A percentile compares a stretch with the other conserved stretches of the same genome.
phyloP scores from a whole-genome alignment of 306 rosid species.

The Acacia acuminata region DNA sequence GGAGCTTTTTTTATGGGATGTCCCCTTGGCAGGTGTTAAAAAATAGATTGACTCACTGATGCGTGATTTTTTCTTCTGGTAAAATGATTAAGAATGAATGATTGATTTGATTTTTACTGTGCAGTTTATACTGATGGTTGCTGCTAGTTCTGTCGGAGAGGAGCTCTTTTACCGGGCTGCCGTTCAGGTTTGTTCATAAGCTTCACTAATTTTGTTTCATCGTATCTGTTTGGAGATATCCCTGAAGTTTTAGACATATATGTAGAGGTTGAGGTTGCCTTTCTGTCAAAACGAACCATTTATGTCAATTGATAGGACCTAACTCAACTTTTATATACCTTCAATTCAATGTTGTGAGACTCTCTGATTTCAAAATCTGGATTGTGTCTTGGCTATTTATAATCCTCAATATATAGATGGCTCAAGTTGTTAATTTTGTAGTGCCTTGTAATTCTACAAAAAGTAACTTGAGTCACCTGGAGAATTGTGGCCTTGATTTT shows the following conservation, averaged over 20 bases:
- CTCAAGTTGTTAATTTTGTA: not conserved
- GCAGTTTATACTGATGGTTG: slow-evolving; percentile 89
- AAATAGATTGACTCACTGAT: slow-evolving; percentile 18
- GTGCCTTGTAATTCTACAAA: not conserved
- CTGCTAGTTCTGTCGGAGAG: slow-evolving; percentile 98
- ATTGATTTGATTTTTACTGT: slow-evolving; percentile 18
- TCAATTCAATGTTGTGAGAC: no score
- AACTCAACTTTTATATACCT: no score
- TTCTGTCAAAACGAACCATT: no score
- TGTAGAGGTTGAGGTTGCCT: no score
- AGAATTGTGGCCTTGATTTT: not conserved
- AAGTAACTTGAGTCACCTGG: not conserved
- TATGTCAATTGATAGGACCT: no score
- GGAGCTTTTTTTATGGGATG: slow-evolving; percentile 98
- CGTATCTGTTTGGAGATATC: not conserved
- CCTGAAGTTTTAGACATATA: no score
- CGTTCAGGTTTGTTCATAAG: slow-evolving; percentile 71
- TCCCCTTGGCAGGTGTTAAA: slow-evolving; percentile 87
- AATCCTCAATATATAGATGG: not conserved
- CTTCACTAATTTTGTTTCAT: slow-evolving; percentile 22
- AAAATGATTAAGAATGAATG: slow-evolving; percentile 30
- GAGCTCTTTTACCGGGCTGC: slow-evolving; percentile 99
- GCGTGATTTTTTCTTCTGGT: slow-evolving; percentile 21
- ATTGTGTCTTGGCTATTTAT: not conserved
- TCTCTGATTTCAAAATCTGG: not conserved